Percentiles rank a stretch among this genome's conserved stretches.
Evolutionary conservation across 2,329 filamentous ascomycete species (phyloP).

Genomic region (Aspergillus vadensis): DNA sequence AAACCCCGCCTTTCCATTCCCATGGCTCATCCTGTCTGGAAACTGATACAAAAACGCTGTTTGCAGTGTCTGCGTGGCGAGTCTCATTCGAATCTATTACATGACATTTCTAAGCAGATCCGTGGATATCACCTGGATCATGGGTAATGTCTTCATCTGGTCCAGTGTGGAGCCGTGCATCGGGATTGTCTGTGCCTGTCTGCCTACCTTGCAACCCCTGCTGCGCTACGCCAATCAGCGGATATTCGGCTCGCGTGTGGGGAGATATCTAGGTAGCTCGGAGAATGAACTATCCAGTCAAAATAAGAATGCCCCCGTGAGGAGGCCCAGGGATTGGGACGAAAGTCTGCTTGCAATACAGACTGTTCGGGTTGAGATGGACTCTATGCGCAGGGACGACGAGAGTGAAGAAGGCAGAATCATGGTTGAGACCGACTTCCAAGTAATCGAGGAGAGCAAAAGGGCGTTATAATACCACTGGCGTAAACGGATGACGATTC

Average conservation of each 20-base stretch:
- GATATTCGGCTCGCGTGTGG: not conserved
- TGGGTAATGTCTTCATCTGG: slow-evolving; percentile 25
- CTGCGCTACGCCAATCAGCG: slow-evolving; percentile 8
- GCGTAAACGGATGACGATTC: too few species aligned
- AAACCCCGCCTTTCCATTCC: not conserved
- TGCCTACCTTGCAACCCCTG: slow-evolving; percentile 21
- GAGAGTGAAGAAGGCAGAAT: not conserved
- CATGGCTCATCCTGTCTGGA: not conserved
- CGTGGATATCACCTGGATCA: slow-evolving; percentile 22
- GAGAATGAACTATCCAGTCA: not conserved
- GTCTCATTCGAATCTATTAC: slow-evolving; percentile 19
- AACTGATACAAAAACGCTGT: not conserved
- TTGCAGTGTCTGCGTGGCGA: slow-evolving; percentile 23
- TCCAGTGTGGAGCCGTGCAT: slow-evolving; percentile 26
- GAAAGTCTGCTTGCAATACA: not conserved
- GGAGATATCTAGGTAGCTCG: not conserved
- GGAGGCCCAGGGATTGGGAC: not conserved
- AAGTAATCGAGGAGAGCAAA: not conserved
- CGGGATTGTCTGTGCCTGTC: slow-evolving; percentile 25
- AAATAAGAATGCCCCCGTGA: too few species aligned
- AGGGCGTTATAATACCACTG: not conserved
- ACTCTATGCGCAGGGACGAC: not conserved
- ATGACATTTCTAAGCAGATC: slow-evolving; percentile 18
- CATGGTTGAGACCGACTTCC: not conserved
- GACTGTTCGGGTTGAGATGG: not conserved